Evolutionary conservation across 352 stramenopile species (phyloP), one percentile per base, ranked within the genome.

Genomic region (Globisporangium spiculum): DNA sequence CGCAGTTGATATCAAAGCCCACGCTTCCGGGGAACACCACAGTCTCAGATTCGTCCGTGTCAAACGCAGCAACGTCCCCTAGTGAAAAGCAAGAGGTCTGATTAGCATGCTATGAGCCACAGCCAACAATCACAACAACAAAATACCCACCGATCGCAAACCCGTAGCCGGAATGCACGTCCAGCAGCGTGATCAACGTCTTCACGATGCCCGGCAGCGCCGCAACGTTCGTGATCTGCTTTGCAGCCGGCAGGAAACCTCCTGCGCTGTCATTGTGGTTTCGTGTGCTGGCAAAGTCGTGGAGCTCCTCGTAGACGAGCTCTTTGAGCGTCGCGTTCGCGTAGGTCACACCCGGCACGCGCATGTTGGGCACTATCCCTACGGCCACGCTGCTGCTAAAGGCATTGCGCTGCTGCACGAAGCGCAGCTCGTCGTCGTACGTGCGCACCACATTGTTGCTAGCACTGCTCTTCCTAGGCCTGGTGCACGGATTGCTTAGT

Each of bases 261-360:
- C 41, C 41, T 4, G 14, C 41, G 16, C 41, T 14, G 5, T 4
- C 41, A 48, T n/a, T n/a, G 14, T n/a, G 41, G 41, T 2, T n/a
- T 8, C 20, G 41, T 14, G 41, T 14, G 16, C 41, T 48, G 2
- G 41, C 16, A n/a, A 54, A 54, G 20, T 26, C 46, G 20, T 20
- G 20, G 20, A 54, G 46, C 46, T 54, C 46, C 4, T 34, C 24
- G 24, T 3, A 34, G 1, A 34, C 12, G 14, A 58, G 52, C 24
- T 58, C 54, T 60, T 34, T 58, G 53, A 59, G 53, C 53, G 53
- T 41, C 26, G 52, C 24, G 53, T 59, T 59, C 53, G 26, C 53
- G 53, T 36, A 38, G 26, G 26, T 24, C 22, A 59, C 53, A 16
- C 27, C 26, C 12, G 24, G 24, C 8, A 38, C 50, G 20, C 24